Percentiles rank a stretch among this genome's conserved stretches.
phyloP scores from a whole-genome alignment of 176 grass and related monocot species.

The Oropetium thomaeum region DNA sequence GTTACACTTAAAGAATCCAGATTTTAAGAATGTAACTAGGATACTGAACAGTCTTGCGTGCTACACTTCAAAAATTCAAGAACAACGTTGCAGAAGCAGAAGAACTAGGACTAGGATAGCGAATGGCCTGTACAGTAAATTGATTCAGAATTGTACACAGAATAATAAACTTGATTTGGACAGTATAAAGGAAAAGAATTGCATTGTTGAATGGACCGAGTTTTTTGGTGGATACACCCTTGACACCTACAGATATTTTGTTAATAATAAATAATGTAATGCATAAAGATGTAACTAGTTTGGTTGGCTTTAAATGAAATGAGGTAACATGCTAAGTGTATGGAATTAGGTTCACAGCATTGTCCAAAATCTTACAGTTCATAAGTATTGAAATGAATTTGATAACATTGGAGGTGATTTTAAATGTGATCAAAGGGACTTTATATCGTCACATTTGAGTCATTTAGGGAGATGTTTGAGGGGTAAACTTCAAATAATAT shows the following conservation, averaged over 20 bases:
- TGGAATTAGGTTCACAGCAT: not conserved
- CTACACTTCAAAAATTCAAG: not conserved
- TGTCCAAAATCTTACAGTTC: not conserved
- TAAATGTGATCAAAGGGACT: not conserved
- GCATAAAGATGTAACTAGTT: not conserved
- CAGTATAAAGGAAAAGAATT: not conserved
- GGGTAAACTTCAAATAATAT: not conserved
- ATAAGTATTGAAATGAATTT: not conserved
- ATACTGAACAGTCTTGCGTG: not conserved
- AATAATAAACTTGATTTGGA: not conserved
- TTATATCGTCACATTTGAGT: too few relatives aligned
- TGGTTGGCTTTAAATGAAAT: not conserved
- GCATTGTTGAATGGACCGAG: not conserved
- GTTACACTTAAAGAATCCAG: too few relatives aligned
- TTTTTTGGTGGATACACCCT: not conserved
- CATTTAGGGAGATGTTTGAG: not conserved
- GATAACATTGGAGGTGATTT: not conserved
- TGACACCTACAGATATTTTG: not conserved
- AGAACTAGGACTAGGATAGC: not conserved
- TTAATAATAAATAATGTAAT: not conserved
- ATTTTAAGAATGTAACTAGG: too few relatives aligned
- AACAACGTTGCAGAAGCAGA: not conserved
- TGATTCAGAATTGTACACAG: not conserved
- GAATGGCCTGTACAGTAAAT: not conserved
- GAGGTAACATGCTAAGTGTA: too few relatives aligned